Percentiles rank a stretch among this genome's conserved stretches.
phyloP scores from a whole-genome alignment of 352 stramenopile species.

The Phytophthora uliginosa region DNA sequence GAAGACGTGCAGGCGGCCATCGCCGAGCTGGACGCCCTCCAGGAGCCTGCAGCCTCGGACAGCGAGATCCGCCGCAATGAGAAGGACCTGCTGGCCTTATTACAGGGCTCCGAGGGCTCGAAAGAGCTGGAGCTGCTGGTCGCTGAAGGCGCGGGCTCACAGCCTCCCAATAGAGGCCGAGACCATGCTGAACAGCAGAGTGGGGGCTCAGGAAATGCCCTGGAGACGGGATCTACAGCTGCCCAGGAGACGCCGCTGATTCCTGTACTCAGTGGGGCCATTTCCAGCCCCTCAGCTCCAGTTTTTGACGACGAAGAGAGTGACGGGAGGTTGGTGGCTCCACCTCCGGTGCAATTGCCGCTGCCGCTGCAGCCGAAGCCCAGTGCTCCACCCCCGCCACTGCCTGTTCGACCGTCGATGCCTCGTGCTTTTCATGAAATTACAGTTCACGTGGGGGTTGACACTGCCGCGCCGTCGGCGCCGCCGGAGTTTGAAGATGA shows the following conservation, averaged over 20 bases:
- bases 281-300: constrained; percentile 41
- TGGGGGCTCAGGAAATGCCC: background rate
- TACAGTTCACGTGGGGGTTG: constrained; percentile 5
- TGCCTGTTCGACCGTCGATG: constrained; percentile 25
- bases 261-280: background rate
- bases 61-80: constrained; percentile 70
- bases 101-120: constrained; percentile 13
- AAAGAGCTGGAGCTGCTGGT: constrained; percentile 27
- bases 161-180: constrained; percentile 19
- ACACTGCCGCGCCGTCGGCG: constrained; percentile 32
- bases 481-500: constrained; percentile 41
- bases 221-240: background rate
- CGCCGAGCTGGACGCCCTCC: constrained; percentile 21
- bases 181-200: constrained; percentile 17
- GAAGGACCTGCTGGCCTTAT: constrained; percentile 61
- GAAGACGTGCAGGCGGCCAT: constrained; percentile 27
- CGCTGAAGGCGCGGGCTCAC: constrained; percentile 26
- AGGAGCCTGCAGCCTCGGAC: constrained; percentile 29
- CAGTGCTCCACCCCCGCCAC: constrained; percentile 22
- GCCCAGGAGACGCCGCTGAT: background rate
- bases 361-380: constrained; percentile 20
- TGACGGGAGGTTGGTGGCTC: background rate
- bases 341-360: background rate
- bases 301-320: constrained; percentile 29
- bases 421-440: constrained; percentile 44